A percentile compares a stretch with the other conserved stretches of the same genome.
phyloP scores from a whole-genome alignment of 2,329 filamentous ascomycete genomes.

The Diaporthe ampelina region DNA sequence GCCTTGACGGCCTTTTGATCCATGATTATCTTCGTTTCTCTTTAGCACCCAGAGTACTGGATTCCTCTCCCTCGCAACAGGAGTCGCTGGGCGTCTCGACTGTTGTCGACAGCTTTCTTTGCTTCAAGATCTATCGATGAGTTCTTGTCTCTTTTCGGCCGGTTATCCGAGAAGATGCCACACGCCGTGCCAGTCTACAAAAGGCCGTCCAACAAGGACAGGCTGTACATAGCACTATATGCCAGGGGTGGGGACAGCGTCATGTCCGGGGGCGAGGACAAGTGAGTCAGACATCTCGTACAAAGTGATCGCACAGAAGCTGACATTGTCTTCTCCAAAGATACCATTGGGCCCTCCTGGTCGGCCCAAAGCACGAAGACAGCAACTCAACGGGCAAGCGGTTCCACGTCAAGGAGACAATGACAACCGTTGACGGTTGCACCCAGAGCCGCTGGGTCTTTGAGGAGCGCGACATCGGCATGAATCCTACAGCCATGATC shows the following conservation, averaged over 20 bases:
- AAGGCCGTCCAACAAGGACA: conserved; percentile 48
- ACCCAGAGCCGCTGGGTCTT: conserved; percentile 20
- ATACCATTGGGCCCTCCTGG: conserved; percentile 50
- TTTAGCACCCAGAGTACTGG: not conserved
- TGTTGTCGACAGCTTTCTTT: not conserved
- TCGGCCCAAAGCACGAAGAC: conserved; percentile 46
- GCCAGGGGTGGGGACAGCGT: conserved; percentile 44
- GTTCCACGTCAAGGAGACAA: conserved; percentile 31
- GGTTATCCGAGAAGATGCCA: conserved; percentile 22
- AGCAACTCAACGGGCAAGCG: conserved; percentile 28
- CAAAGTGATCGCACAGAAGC: not conserved
- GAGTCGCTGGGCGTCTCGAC: conserved; percentile 7
- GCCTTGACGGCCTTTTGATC: not conserved
- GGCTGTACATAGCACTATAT: conserved; percentile 49
- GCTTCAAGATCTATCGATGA: not conserved
- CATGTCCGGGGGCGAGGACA: conserved; percentile 48
- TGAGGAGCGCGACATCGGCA: conserved; percentile 30
- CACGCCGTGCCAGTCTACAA: conserved; percentile 25
- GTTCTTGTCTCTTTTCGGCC: not conserved
- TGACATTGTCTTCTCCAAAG: conserved; percentile 33
- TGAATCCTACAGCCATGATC: conserved; percentile 38
- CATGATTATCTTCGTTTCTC: not conserved
- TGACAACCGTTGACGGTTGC: conserved; percentile 7
- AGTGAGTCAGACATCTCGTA: conserved; percentile 40
- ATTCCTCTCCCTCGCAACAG: not conserved